Evolutionary conservation across 495 filamentous ascomycete genomes (phyloP).

Genomic region (Pseudevernia furfuracea): DNA sequence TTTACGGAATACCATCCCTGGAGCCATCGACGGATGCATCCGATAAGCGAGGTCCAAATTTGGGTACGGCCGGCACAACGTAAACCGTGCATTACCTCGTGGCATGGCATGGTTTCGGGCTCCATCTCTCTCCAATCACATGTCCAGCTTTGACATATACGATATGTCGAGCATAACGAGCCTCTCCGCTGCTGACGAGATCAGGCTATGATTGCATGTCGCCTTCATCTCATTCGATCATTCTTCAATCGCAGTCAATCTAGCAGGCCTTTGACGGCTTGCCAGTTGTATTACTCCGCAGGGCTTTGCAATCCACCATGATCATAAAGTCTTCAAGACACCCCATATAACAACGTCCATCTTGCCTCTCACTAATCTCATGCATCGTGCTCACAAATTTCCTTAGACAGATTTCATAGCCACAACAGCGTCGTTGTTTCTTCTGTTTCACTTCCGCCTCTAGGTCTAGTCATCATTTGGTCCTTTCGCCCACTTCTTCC

Average conservation of each 20-base stretch:
- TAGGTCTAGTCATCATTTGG: background rate
- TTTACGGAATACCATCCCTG: background rate
- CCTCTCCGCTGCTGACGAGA: slow-evolving; percentile 15
- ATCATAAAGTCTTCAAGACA: background rate
- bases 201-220: slow-evolving; percentile 1
- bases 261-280: background rate
- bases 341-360: background rate
- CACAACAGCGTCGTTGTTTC: background rate
- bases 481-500: background rate
- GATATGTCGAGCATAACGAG: background rate
- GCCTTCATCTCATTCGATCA: background rate
- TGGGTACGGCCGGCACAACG: background rate
- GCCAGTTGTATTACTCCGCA: background rate
- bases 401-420: background rate
- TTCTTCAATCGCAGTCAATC: background rate
- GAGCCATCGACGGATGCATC: background rate
- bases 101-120: background rate
- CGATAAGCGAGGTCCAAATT: slow-evolving; percentile 1
- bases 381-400: background rate
- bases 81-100: background rate
- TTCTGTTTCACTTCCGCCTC: background rate
- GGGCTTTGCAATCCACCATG: background rate
- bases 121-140: slow-evolving; percentile 5
- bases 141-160: background rate
- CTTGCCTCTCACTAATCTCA: background rate